Percentiles rank a stretch among this genome's conserved stretches.
phyloP scores from a whole-genome alignment of 768 basidiomycete species.

The Hericium coralloides region DNA sequence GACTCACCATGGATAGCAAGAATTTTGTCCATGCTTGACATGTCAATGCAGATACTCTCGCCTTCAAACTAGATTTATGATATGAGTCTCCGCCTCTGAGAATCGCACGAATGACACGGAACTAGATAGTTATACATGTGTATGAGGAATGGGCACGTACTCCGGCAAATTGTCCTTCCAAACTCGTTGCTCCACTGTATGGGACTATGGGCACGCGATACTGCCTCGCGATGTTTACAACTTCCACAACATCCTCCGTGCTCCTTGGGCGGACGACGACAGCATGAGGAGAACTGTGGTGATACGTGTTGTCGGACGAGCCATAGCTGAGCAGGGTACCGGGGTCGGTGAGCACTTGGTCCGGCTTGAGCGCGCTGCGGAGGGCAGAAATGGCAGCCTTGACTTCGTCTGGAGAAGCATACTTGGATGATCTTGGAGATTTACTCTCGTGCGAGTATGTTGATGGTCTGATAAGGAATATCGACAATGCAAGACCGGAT shows the following conservation, averaged over 20 bases:
- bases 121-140: too few relatives aligned
- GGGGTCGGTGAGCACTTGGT: conserved; percentile 43
- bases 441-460: too few relatives aligned
- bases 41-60: conserved; percentile 60
- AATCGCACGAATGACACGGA: too few relatives aligned
- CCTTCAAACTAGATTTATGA: too few relatives aligned
- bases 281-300: conserved; percentile 36
- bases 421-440: conserved; percentile 11
- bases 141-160: conserved; percentile 26
- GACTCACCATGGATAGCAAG: conserved; percentile 40
- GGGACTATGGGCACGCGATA: conserved; percentile 71
- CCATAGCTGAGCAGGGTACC: conserved; percentile 47
- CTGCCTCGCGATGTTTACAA: conserved; percentile 69
- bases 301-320: conserved; percentile 63
- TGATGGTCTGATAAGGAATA: too few relatives aligned
- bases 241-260: conserved; percentile 76
- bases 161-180: conserved; percentile 82
- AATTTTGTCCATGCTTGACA: conserved; percentile 61
- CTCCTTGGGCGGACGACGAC: conserved; percentile 48
- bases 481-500: too few relatives aligned
- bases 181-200: conserved; percentile 78
- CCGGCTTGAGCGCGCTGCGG: conserved; percentile 33
- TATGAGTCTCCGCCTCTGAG: too few relatives aligned
- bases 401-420: conserved; percentile 41
- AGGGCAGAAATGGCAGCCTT: conserved; percentile 46